These are phyloP conservation scores for Salvia hispanica DNA, from an alignment of 257 asterid genomes.

Conservation along the genomic window DNA sequence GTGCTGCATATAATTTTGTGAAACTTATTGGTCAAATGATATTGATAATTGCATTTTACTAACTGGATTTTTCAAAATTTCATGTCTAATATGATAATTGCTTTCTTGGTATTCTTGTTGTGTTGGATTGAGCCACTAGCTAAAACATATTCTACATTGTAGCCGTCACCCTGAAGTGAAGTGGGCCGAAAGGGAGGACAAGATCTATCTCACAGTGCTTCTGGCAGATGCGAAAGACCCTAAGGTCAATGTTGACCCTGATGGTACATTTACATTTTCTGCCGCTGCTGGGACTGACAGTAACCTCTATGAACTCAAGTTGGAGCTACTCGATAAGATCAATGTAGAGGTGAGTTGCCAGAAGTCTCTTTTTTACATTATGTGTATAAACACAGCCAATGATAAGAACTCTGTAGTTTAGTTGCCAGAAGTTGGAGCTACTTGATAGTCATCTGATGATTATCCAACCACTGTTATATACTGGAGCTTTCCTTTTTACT, in stretches of 20 bases:
- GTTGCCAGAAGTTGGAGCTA: too few relatives aligned
- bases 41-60: not conserved
- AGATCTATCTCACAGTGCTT: constrained; percentile 72
- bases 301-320: constrained; percentile 69
- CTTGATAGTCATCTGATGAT: not conserved
- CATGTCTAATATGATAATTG: not conserved
- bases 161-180: constrained; percentile 92
- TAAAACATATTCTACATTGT: constrained; percentile 24
- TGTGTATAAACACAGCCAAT: not conserved
- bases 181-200: constrained; percentile 96
- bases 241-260: constrained; percentile 80
- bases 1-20: too few relatives aligned
- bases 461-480: not conserved
- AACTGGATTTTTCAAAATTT: not conserved
- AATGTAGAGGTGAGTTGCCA: constrained; percentile 65
- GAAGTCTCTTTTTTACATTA: not conserved
- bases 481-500: constrained; percentile 1
- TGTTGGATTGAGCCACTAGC: not conserved
- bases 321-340: constrained; percentile 73
- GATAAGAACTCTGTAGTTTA: not conserved
- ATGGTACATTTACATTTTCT: constrained; percentile 78
- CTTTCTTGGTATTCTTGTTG: constrained; percentile 2
- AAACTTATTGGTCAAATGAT: not conserved
- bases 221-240: constrained; percentile 80
- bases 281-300: constrained; percentile 75